phyloP scores from a whole-genome alignment of 441 rosid species.

The Brassica hybrid region DNA sequence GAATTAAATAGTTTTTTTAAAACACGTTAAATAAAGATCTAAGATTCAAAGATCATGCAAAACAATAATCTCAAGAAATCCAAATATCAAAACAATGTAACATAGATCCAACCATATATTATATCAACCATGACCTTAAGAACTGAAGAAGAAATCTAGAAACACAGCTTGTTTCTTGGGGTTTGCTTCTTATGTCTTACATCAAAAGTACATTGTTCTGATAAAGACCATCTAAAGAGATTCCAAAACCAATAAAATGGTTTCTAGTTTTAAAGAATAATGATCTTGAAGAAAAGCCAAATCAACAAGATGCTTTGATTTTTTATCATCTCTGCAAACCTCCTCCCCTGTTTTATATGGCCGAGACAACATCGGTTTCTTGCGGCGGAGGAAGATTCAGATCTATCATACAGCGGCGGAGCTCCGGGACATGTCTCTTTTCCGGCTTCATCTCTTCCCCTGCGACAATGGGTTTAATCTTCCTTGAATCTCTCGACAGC shows the following conservation, averaged over 20 bases:
- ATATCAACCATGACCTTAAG: not conserved
- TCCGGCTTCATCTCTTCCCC: constrained; percentile 37
- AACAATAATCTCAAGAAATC: constrained; percentile 38
- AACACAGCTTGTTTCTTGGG: constrained; percentile 24
- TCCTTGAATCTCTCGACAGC: constrained; percentile 84
- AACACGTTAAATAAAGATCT: constrained; percentile 52
- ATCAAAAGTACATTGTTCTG: constrained; percentile 33
- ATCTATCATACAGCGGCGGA: constrained; percentile 57
- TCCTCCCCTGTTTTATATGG: constrained; percentile 48
- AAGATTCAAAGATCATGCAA: constrained; percentile 42
- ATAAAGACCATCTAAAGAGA: constrained; percentile 28
- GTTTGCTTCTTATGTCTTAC: constrained; percentile 15
- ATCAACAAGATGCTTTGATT: constrained; percentile 18
- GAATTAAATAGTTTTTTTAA: constrained; percentile 31
- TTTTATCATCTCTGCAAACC: constrained; percentile 19
- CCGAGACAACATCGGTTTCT: constrained; percentile 65
- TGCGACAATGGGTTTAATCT: constrained; percentile 8
- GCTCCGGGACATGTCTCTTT: constrained; percentile 30
- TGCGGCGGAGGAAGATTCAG: constrained; percentile 77
- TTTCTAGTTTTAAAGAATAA: constrained; percentile 22
- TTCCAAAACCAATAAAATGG: constrained; percentile 21
- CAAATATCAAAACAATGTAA: constrained; percentile 24
- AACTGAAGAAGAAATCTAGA: not conserved
- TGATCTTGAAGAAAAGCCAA: constrained; percentile 36
- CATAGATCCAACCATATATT: constrained; percentile 31